A percentile compares a stretch with the other conserved stretches of the same genome.
phyloP scores from a whole-genome alignment of 2,329 filamentous ascomycete genomes.

The Fusarium pseudocircinatum region DNA sequence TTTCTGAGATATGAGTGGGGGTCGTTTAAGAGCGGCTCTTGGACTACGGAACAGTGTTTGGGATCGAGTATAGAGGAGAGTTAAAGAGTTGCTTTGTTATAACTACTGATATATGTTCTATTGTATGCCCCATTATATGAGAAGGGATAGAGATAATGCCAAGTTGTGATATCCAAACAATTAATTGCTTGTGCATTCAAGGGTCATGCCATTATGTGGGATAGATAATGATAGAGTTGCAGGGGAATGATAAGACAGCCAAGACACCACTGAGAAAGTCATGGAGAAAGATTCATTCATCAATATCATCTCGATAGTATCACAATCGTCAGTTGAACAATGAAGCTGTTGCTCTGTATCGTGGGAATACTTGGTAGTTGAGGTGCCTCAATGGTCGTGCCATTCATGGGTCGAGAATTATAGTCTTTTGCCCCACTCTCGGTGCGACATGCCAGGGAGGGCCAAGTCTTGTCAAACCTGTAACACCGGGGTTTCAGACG shows the following conservation, averaged over 20 bases:
- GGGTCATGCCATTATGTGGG: background rate
- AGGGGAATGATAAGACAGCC: background rate
- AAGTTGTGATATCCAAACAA: background rate
- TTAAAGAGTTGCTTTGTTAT: background rate
- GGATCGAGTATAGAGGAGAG: background rate
- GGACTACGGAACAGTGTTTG: background rate
- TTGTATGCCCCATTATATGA: background rate
- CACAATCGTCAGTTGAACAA: background rate
- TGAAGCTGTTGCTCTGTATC: background rate
- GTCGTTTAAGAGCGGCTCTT: background rate
- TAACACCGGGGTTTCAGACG: conserved; percentile 42
- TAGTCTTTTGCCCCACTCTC: conserved; percentile 6
- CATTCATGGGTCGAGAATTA: conserved; percentile 19
- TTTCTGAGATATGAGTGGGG: background rate
- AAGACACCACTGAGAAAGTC: background rate
- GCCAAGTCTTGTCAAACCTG: conserved; percentile 38
- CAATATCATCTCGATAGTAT: background rate
- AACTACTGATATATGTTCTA: background rate
- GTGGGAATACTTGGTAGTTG: conserved; percentile 12
- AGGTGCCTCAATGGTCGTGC: background rate
- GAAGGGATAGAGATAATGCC: background rate
- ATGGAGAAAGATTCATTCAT: background rate
- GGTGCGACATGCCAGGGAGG: conserved; percentile 32
- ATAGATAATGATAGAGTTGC: background rate
- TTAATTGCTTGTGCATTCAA: background rate